phyloP scores from a whole-genome alignment of 257 asterid species.

The Galeopsis tetrahit region DNA sequence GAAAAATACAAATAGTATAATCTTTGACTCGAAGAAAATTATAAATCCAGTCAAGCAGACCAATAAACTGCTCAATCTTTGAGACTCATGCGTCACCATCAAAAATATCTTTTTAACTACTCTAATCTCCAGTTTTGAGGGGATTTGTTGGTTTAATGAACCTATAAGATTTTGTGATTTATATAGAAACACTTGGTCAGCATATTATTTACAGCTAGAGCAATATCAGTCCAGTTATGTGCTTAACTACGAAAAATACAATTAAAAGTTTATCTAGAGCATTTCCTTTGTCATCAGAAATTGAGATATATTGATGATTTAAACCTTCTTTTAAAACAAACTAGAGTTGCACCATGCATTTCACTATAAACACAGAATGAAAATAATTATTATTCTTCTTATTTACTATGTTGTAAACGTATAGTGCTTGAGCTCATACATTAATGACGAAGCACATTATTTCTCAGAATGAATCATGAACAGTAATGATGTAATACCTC shows the following conservation, averaged over 20 bases:
- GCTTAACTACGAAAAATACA: background rate
- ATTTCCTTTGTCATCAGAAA: background rate
- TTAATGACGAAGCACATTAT: constrained; percentile 25
- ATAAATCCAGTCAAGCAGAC: background rate
- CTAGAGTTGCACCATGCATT: background rate
- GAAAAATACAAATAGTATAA: background rate
- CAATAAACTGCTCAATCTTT: background rate
- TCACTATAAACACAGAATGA: background rate
- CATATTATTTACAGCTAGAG: background rate
- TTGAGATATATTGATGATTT: background rate
- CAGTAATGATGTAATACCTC: constrained; percentile 52
- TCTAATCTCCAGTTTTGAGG: background rate
- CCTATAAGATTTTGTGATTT: background rate
- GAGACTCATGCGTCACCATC: background rate
- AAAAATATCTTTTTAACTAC: background rate
- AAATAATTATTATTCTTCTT: background rate
- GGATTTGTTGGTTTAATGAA: background rate
- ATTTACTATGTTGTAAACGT: background rate
- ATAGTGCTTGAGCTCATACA: constrained; percentile 27
- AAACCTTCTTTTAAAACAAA: background rate
- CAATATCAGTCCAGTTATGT: background rate
- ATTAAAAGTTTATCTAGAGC: background rate
- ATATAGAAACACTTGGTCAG: background rate
- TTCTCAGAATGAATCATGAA: constrained; percentile 30
- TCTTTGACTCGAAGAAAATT: background rate